These are phyloP conservation scores for Mortierella sp. DNA, from an alignment of 371 early-diverging fungal species.

Conservation along the genomic window DNA sequence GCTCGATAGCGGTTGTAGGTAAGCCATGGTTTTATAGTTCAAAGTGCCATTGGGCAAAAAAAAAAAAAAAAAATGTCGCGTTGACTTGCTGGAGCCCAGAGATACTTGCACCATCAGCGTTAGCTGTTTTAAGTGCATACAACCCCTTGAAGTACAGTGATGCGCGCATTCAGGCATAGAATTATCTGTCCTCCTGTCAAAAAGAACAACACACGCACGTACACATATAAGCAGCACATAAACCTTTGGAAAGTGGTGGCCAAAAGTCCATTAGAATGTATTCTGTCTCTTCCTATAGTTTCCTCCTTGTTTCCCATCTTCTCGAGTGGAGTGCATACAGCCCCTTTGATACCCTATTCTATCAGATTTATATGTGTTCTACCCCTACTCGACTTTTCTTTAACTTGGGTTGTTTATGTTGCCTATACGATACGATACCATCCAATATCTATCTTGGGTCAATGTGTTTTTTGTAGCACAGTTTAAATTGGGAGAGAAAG, in stretches of 20 bases:
- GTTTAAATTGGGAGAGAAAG: constrained; percentile 2
- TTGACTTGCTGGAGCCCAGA: neutral
- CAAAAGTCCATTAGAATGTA: neutral
- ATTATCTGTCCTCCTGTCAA: neutral
- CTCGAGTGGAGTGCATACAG: neutral
- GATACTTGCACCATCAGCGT: neutral
- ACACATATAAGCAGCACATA: constrained; percentile 3
- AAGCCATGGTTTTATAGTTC: neutral
- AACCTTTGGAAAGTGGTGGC: neutral
- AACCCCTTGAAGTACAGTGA: neutral
- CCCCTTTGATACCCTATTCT: constrained; percentile 13
- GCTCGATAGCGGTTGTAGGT: neutral
- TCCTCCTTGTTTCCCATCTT: constrained; percentile 10
- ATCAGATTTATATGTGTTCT: neutral
- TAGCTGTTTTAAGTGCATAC: neutral
- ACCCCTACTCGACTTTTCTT: neutral
- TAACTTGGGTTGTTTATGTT: neutral
- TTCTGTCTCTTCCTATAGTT: neutral
- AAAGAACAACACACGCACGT: constrained; percentile 3
- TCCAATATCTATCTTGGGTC: neutral
- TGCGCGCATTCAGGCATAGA: neutral
- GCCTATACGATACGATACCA: neutral
- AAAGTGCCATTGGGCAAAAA: neutral
- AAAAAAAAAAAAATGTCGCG: neutral
- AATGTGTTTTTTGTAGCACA: neutral